Evolutionary conservation across 2,329 filamentous ascomycete genomes (phyloP), one percentile per base, ranked within the genome.

Genomic region (Pseudogymnoascus sp.): DNA sequence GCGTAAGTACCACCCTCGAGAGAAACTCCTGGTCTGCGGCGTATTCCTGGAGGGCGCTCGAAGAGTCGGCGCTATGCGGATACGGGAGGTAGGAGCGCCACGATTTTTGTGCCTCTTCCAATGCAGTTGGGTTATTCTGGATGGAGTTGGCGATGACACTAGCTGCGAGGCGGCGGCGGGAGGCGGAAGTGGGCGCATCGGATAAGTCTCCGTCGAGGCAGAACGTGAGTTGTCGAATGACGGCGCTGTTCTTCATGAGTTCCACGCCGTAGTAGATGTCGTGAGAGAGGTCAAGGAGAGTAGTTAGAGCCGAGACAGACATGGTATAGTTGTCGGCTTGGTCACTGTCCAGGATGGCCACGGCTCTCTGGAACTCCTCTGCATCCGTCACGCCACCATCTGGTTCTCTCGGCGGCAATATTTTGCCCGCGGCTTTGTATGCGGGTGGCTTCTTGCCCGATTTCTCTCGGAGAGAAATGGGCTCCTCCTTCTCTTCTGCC

Each of bases 261-360:
- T 87, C 83, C 16, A 86, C 77, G 8, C 87, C 87, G 73, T 88
- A 90, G 76, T 88, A 89, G 67, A 89, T 84, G 73, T 89, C 87
- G 73, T 89, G 86, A 0, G 86, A 82, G 28, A 88, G 76, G 6
- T 89, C 86, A 66, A 83, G 79, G n/a, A 90, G 79, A 36, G 79
- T 79, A 36, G 83, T 79, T 6, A 90, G 78, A 0, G 75, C 72
- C 11, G 51, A 31, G 37, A 63, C 34, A 37, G 71, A 67, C 16
- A 21, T 25, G 13, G 34, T 39, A 34, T 57, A 57, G 66, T 72
- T 67, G 61, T 67, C 64, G 43, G 69, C 68, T 6, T 69, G 68
- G 19, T 78, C 77, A 57, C 74, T 78, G 69, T 83, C 82, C 61
- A 87, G 72, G 41, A 79, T 75, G 36, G 78, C 74, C 60, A 87